Base-by-base conservation (phyloP, 768 basidiomycete species). In the Pleurotus pulmonarius region DNA sequence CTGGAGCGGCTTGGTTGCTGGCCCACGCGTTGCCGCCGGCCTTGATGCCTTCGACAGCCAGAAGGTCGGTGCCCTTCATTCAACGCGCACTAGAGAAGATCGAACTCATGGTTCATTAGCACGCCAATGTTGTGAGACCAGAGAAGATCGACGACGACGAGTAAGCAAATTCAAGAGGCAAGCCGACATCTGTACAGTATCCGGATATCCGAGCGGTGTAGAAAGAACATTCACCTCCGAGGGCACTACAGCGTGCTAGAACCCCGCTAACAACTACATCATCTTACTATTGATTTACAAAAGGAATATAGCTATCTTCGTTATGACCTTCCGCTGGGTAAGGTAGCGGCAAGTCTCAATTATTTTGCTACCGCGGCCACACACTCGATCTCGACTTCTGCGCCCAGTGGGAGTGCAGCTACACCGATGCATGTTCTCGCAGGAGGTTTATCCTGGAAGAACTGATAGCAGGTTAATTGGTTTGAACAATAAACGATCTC, bases 1-100 rank as follows among this genome's bases (percentile, higher is more conserved):
- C 64, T 95, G 92, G 92, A 89, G 87, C 59, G 83, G 85, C 1
- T 67, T 94, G 41, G 81, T 95, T 25, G 89, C 88, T 3, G 92
- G 91, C 3, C 78, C 85, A 40, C 78, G 93, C 49, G 83, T 88
- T 11, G 79, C 89, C 2, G 87, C 91, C 8, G 92, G 92, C 1
- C 69, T 89, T 53, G 72, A 80, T 52, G 68, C 69, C 2, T 74
- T 80, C 47, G 70, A 75, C 56, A 69, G 69, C 40, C 62, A 55
- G 46, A 72, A 73, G 63, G 76, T 74, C 56, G 47, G 67, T 22
- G 11, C 9, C 11, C 25, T 55, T 22, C 18, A 11, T 16, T 16
- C 49, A 4, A 13, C 7, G n/a, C 4, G 16, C 37, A 24, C 16
- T n/a, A n/a, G 40, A 38, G 12, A n/a, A 44, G 4, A 37, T 9